Percentiles rank a stretch among this genome's conserved stretches.
phyloP scores from a whole-genome alignment of 140 eudicot genomes.

The Anethum foeniculum region DNA sequence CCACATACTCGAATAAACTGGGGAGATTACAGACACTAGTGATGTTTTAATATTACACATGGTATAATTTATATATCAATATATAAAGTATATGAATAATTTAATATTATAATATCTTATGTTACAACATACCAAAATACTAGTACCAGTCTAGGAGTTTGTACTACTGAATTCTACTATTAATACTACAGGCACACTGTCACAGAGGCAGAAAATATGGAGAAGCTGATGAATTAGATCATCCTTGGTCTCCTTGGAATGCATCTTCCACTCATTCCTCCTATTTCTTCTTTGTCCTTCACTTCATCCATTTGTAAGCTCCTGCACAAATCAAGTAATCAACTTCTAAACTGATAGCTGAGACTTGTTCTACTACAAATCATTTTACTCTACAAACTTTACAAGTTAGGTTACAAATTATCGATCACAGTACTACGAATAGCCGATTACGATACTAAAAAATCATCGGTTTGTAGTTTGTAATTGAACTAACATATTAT shows the following conservation, averaged over 20 bases:
- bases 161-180: not conserved
- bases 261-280: slow-evolving; percentile 27
- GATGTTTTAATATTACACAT: not conserved
- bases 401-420: not conserved
- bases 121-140: not conserved
- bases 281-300: slow-evolving; percentile 25
- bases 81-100: not conserved
- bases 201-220: not conserved
- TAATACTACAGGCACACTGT: not conserved
- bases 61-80: not conserved
- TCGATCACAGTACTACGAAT: not conserved
- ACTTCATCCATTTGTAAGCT: slow-evolving; percentile 21
- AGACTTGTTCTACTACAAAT: not conserved
- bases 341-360: not conserved
- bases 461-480: no score
- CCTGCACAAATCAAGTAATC: slow-evolving; percentile 4
- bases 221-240: not conserved
- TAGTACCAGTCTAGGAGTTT: not conserved
- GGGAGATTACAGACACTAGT: not conserved
- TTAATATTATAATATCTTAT: not conserved
- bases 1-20: not conserved
- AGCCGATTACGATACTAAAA: not conserved
- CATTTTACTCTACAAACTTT: not conserved
- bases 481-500: no score
- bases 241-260: slow-evolving; percentile 36